Evolutionary conservation across 1,284 basidiomycete genomes (phyloP).

Genomic region (Phaffia rhodozyma): DNA sequence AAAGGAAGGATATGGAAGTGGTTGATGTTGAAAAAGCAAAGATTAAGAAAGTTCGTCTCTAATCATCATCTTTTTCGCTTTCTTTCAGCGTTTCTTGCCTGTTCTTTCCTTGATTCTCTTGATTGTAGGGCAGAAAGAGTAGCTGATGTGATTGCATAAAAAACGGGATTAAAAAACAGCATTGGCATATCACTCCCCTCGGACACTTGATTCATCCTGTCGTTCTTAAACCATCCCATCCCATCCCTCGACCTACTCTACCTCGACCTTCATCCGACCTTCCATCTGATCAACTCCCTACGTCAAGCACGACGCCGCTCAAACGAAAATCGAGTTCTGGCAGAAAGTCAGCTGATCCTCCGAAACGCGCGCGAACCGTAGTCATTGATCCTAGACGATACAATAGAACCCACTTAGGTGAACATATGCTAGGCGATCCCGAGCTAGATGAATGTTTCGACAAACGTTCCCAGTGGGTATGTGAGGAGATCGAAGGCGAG

Average conservation of each 20-base stretch:
- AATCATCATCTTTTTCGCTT: not conserved
- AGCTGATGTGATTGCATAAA: not conserved
- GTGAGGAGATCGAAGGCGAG: conserved; percentile 7
- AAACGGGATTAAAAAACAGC: not conserved
- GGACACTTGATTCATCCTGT: conserved; percentile 17
- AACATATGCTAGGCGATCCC: conserved; percentile 9
- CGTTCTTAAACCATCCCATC: conserved; percentile 10
- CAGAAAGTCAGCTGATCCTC: not conserved
- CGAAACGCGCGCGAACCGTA: conserved; percentile 5
- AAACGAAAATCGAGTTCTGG: not conserved
- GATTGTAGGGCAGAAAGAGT: not conserved
- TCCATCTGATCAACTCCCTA: not conserved
- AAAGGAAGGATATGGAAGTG: conserved; percentile 11
- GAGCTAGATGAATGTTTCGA: not conserved
- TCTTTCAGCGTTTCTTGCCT: not conserved
- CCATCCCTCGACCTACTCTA: conserved; percentile 9
- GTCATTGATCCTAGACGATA: conserved; percentile 16
- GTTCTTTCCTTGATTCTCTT: not conserved
- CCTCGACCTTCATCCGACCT: conserved; percentile 1
- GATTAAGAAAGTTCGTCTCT: conserved; percentile 9
- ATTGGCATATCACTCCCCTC: conserved; percentile 19
- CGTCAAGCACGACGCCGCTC: not conserved
- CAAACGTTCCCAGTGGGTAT: conserved; percentile 2
- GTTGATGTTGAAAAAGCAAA: not conserved
- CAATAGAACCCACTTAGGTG: conserved; percentile 9